Evolutionary conservation across 371 early-diverging fungal species (phyloP).

Genomic region (Furculomyces boomerangus): DNA sequence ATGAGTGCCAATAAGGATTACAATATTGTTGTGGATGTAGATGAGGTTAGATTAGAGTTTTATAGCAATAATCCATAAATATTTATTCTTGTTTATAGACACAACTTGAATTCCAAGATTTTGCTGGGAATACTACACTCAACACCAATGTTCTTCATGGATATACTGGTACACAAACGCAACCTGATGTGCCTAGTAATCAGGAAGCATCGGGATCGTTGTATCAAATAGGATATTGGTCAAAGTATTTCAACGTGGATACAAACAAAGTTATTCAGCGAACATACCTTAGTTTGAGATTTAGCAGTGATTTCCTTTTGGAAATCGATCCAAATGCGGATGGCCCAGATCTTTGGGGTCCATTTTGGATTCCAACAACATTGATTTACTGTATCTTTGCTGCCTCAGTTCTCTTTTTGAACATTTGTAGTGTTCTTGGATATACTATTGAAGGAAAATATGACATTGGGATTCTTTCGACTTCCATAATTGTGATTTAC

Average conservation of each 20-base stretch:
- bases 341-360: constrained; percentile 65
- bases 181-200: constrained; percentile 4
- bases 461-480: constrained; percentile 62
- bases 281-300: constrained; percentile 17
- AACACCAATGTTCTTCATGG: constrained; percentile 12
- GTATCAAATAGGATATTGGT: constrained; percentile 55
- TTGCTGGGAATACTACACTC: constrained; percentile 7
- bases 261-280: constrained; percentile 35
- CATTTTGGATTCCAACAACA: constrained; percentile 91
- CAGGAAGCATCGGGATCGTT: constrained; percentile 7
- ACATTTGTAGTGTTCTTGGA: constrained; percentile 49
- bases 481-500: constrained; percentile 64
- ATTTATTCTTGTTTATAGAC: neutral
- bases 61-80: neutral
- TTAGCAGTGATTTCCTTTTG: constrained; percentile 24
- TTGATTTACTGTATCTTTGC: constrained; percentile 83
- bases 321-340: constrained; percentile 24
- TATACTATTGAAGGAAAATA: constrained; percentile 30
- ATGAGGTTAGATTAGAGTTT: constrained; percentile 6
- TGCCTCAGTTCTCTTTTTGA: constrained; percentile 67
- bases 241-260: constrained; percentile 81
- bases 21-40: constrained; percentile 26
- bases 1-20: constrained; percentile 12
- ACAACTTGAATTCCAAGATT: constrained; percentile 8
- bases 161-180: constrained; percentile 11